Base-by-base conservation (phyloP, 306 rosid genomes). In the Abrus precatorius region DNA sequence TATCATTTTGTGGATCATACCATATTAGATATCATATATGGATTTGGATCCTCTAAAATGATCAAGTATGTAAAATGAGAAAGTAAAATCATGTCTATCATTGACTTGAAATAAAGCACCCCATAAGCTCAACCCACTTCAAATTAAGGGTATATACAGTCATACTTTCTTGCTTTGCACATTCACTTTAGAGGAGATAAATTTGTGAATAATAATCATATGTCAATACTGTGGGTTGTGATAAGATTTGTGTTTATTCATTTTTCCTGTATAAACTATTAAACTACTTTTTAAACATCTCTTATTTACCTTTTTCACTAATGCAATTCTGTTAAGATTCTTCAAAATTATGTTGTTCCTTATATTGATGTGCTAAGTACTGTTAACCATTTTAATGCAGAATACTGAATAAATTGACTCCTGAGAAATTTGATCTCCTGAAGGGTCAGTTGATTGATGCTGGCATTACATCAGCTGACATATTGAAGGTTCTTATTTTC, bases 371-470 rank as follows among this genome's bases (percentile, higher is more conserved):
- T 43, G 29, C 83, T 57, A 68, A 72, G 64, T 75, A 54, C 32
- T 61, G 62, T 45, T 44, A 67, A 78, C 38, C 59, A 34, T 61
- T 49, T 57, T 40, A n/a, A 62, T 83, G 89, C 92, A 96, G 99
- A 77, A 96, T 96, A 67, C 85, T 96, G 61, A 96, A 96, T 86
- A 96, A 96, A 90, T 87, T 96, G 83, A 96, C 99, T 44, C 99
- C 99, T 14, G 99, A 96, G 85, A 96, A 96, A 80, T 96, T 96
- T 86, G 99, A 96, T 84, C 91, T 96, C 49, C 91, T 96, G 64
- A 96, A 96, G 89, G 99, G 97, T 83, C 99, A 96, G 81, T 88
- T 96, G 78, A 87, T 93, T 3, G 97, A 96, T 60, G 77, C 98
- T 65, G 99, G 98, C 73, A 96, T 96, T 84, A 92, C 97, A 12